Evolutionary conservation across 2,329 filamentous ascomycete genomes (phyloP).

Genomic region (Diaporthe sp.): DNA sequence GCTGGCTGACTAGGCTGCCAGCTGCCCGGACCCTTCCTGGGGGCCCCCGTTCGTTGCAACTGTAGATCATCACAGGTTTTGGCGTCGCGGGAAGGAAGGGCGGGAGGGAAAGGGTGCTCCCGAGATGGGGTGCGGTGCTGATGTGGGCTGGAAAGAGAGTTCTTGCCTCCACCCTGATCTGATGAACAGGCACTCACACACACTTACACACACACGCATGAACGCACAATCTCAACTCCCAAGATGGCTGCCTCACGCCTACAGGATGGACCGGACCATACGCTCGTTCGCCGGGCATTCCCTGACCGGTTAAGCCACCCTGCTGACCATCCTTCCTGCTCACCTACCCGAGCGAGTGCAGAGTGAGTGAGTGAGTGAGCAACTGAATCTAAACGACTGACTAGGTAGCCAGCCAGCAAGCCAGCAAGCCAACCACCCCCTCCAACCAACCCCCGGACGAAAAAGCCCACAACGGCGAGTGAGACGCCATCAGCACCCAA

Average conservation of each 20-base stretch:
- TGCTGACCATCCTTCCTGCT: neutral
- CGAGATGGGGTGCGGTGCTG: neutral
- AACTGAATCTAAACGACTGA: neutral
- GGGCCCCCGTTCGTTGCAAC: neutral
- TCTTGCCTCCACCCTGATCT: neutral
- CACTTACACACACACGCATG: neutral
- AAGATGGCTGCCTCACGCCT: neutral
- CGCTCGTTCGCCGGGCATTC: neutral
- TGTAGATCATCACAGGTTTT: neutral
- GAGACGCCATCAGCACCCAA: constrained; percentile 8
- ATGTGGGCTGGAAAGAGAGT: neutral
- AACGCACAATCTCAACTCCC: neutral
- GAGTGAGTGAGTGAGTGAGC: neutral
- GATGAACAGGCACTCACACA: neutral
- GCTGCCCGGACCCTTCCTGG: neutral
- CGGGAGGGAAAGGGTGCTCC: neutral
- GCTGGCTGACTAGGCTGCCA: neutral
- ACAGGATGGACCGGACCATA: neutral
- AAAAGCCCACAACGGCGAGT: neutral
- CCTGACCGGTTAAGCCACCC: constrained; percentile 12
- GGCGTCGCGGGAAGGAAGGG: neutral
- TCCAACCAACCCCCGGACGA: neutral
- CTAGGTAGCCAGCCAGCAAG: neutral
- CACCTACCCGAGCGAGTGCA: neutral
- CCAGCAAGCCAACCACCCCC: neutral